phyloP scores from a whole-genome alignment of 2,329 filamentous ascomycete species.

The Pseudopyrenochaeta lycopersici region DNA sequence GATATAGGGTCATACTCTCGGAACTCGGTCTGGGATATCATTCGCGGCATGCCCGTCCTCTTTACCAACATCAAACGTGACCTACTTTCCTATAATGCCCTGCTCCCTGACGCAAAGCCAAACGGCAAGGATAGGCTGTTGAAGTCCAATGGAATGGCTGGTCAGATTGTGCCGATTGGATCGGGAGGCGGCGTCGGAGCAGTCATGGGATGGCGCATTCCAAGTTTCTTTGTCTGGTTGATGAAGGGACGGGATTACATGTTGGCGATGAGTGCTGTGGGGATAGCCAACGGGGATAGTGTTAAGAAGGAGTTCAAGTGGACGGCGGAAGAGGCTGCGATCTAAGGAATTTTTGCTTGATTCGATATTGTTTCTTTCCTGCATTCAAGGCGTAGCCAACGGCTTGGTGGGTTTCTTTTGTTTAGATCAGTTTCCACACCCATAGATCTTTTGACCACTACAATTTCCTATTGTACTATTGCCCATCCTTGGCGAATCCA shows the following conservation, averaged over 20 bases:
- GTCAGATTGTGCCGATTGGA: conserved; percentile 45
- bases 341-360: conserved; percentile 7
- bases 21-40: conserved; percentile 54
- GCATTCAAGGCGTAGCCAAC: no score
- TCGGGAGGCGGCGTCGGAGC: conserved; percentile 44
- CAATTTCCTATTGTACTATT: no score
- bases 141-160: conserved; percentile 30
- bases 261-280: conserved; percentile 25
- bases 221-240: conserved; percentile 50
- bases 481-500: no score
- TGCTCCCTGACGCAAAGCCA: conserved; percentile 25
- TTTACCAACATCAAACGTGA: conserved; percentile 59
- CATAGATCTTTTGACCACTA: no score
- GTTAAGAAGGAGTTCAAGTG: conserved; percentile 37
- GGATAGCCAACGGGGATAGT: conserved; percentile 21
- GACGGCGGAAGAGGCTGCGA: conserved; percentile 34
- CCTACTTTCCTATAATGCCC: conserved; percentile 43
- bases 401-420: background rate
- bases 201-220: conserved; percentile 50
- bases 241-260: conserved; percentile 55
- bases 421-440: no score
- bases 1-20: conserved; percentile 56
- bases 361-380: no score
- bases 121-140: conserved; percentile 38
- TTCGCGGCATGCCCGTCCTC: conserved; percentile 51